Evolutionary conservation across 2,329 filamentous ascomycete species (phyloP), one percentile per base, ranked within the genome.

Genomic region (Fusarium sp.): DNA sequence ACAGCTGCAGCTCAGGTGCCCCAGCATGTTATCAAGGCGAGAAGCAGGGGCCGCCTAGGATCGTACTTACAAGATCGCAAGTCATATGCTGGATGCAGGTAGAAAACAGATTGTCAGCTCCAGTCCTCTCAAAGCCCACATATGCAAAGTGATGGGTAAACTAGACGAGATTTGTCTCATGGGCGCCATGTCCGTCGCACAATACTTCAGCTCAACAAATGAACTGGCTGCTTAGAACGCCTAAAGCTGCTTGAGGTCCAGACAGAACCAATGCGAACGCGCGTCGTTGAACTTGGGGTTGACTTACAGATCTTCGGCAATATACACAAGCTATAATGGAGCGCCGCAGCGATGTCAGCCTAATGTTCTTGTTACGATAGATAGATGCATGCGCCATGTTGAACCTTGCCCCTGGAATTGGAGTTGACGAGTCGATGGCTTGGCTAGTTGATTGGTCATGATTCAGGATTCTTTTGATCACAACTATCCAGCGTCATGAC

Each of bases 271-370:
- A 74, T 75, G 63, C 71, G 44, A 69, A 52, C 41, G 69, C 68
- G 66, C 61, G 79, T 79, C 56, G 72, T 76, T 72, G 67, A 73
- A 72, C 63, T 73, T 68, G 74, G 69, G 69, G 72, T 81, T 80
- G 78, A 91, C 92, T 93, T 90, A 94, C 93, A 89, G 93, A 95
- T 90, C 93, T 90, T 83, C 93, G 92, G 85, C 93, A 95, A 84
- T 95, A 95, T 80, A 95, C 92, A 85, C 93, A 95, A 80, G 93
- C 93, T 95, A 58, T 72, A 72, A 69, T 65, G 69, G 70, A 72
- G 72, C 67, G 71, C 66, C 65, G 54, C 69, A 67, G 65, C 66
- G 70, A 86, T 80, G 81, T 80, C 73, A 81, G 78, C 79, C 74
- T 69, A 77, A 44, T 54, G 61, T 70, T 74, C 74, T 78, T 73